Base-by-base conservation (phyloP, 495 filamentous ascomycete species). In the Penicillium macrosclerotiorum region DNA sequence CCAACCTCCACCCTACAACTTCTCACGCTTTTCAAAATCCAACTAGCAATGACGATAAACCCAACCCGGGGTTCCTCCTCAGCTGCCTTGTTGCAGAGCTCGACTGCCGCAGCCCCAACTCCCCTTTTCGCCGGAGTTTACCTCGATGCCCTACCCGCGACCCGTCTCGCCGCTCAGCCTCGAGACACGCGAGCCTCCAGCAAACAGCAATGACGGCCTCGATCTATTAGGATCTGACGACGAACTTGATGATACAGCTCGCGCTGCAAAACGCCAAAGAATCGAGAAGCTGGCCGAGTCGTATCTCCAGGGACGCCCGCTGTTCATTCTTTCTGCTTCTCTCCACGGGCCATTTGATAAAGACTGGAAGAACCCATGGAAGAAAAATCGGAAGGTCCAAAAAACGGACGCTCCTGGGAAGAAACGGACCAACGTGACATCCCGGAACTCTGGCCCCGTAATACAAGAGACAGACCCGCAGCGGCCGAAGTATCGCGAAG, bases 291-390 rank as follows among this genome's bases (percentile, higher is more conserved):
- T 80, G 13, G 85, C 76, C 7, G 65, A 74, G 25, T 64, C 76
- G 12, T 89, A 82, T 49, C 67, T 86, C 19, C 59, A 73, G 13
- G 84, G 84, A 1, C 68, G 69, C 24, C 71, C 74, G 2, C 49
- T 84, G 1, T 74, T 78, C 42, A 75, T 90, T 13, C 59, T 82
- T 2, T 85, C 83, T 4, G 80, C 84, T 9, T 70, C 72, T 8
- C 63, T 89, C 13, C 72, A 65, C 16, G 85, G 85, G 0, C 85
- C 85, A 1, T 84, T 88, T 37, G 74, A 80, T 12, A 60, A 71
- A 1, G 74, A 70, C 20, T 89, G 85, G 85, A 48, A 52, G 18
- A 88, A 88, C 51, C 85, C 84, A 0, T 88, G 82, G 85, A 68
- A 52, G 23, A 72, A 69, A 37, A 37, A 63, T 5, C 47, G 72